phyloP scores from a whole-genome alignment of 371 early-diverging fungal genomes.

The Mucor racemosus region DNA sequence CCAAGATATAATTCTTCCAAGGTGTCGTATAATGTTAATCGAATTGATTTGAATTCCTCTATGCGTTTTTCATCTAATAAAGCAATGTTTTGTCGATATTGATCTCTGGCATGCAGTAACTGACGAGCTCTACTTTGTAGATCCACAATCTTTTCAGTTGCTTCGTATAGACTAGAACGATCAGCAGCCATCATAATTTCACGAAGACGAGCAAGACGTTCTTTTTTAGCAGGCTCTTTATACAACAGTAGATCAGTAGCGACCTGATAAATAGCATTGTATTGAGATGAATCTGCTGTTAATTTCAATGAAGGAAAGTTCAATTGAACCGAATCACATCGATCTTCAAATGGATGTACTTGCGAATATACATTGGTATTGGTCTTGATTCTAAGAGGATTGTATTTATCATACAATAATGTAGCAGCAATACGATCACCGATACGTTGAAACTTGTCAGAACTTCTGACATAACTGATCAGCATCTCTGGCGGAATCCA shows the following conservation, averaged over 20 bases:
- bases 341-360: constrained; percentile 39
- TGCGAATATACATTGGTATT: constrained; percentile 8
- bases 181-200: constrained; percentile 79
- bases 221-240: constrained; percentile 68
- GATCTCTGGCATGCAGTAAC: constrained; percentile 53
- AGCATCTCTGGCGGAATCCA: constrained; percentile 90
- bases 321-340: constrained; percentile 56
- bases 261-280: constrained; percentile 60
- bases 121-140: constrained; percentile 56
- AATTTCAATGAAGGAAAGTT: constrained; percentile 67
- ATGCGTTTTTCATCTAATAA: constrained; percentile 11
- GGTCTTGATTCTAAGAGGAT: constrained; percentile 64
- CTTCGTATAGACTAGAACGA: constrained; percentile 54
- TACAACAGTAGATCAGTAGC: constrained; percentile 74
- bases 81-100: constrained; percentile 63
- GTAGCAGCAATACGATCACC: constrained; percentile 68
- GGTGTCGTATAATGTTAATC: constrained; percentile 17
- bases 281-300: constrained; percentile 69
- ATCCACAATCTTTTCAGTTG: constrained; percentile 60
- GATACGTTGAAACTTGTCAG: constrained; percentile 64
- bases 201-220: constrained; percentile 65
- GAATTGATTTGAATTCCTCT: constrained; percentile 24
- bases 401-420: constrained; percentile 70
- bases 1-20: constrained; percentile 64
- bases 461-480: constrained; percentile 30